Evolutionary conservation across 768 basidiomycete genomes (phyloP), one percentile per base, ranked within the genome.

Genomic region (Mycena pura): DNA sequence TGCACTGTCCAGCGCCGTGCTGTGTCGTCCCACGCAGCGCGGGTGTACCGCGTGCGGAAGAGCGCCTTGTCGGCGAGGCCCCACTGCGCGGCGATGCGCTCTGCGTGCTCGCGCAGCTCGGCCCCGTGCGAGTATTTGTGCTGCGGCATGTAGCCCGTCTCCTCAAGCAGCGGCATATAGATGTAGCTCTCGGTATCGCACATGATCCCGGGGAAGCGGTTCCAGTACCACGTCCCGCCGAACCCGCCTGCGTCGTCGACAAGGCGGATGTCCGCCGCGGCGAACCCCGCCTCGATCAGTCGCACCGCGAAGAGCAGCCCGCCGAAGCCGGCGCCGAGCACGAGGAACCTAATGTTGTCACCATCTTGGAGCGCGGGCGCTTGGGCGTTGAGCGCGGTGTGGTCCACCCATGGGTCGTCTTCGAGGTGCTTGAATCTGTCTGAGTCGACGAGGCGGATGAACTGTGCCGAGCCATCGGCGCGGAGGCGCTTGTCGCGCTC

Each of bases 171-270:
- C 21, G 67, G 67, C 57, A 68, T 57, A 46, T 65, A 68, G 40
- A 68, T 63, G 40, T 65, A 68, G 43, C 57, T 56, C 60, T 68
- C 67, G 19, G 41, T 22, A 28, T 68, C 67, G 57, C 67, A 68
- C 67, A 68, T 68, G 14, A 68, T 21, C n/a, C 67, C 67, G 1
- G 67, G 67, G 29, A 62, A 68, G 19, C 66, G 46, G 32, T 68
- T 68, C 67, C 64, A 68, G 31, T 68, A 68, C 67, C 67, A 68
- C 9, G 67, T 60, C 0, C 66, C 67, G 2, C 67, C 67, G 32
- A 65, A 65, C 2, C 67, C 67, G 5, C 64, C 63, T 14, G 60
- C 67, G 19, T 25, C 36, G 44, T 68, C 67, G 9, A 63, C 47
- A 2, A 68, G 15, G 3, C 60, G 49, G 34, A 68, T 65, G 15